Evolutionary conservation across 805 yeast genomes (phyloP).

Genomic region (Suhomyces sp.): DNA sequence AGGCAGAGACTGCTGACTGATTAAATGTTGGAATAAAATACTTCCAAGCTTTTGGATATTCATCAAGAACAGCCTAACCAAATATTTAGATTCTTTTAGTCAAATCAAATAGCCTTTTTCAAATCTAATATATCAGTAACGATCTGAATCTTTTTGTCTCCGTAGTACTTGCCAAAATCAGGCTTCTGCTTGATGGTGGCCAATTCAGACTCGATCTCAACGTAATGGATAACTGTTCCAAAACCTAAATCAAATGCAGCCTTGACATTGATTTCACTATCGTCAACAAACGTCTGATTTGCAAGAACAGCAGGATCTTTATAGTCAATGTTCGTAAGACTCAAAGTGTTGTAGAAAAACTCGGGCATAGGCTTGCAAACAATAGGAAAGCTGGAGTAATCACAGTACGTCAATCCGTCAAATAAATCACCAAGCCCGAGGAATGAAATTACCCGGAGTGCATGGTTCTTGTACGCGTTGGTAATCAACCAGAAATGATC

Average conservation of each 20-base stretch:
- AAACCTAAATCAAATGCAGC: slow-evolving; percentile 76
- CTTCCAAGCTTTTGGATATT: too few relatives aligned
- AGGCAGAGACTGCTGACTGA: too few relatives aligned
- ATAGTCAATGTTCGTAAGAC: slow-evolving; percentile 55
- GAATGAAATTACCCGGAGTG: slow-evolving; percentile 70
- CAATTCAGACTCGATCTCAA: slow-evolving; percentile 65
- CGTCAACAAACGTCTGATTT: slow-evolving; percentile 77
- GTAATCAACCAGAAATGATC: slow-evolving; percentile 89
- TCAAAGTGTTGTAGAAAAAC: slow-evolving; percentile 65
- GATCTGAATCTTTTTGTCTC: slow-evolving; percentile 44
- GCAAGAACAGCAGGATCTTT: slow-evolving; percentile 33
- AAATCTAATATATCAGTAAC: slow-evolving; percentile 60
- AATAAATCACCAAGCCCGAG: slow-evolving; percentile 90
- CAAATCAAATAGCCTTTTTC: slow-evolving; percentile 6
- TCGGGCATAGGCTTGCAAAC: slow-evolving; percentile 86
- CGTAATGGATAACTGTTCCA: slow-evolving; percentile 66
- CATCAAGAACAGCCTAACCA: too few relatives aligned
- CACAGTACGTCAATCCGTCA: slow-evolving; percentile 93
- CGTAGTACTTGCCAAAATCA: slow-evolving; percentile 37
- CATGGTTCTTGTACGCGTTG: slow-evolving; percentile 92
- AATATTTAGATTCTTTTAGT: too few relatives aligned
- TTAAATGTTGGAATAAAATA: too few relatives aligned
- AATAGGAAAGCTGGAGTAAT: slow-evolving; percentile 68
- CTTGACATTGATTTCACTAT: slow-evolving; percentile 72
- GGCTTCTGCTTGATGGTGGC: slow-evolving; percentile 27